Percentiles rank a stretch among this genome's conserved stretches.
Conservation (phyloP, 176 grass and related monocot genomes). For the Avena atlantica region DNA sequence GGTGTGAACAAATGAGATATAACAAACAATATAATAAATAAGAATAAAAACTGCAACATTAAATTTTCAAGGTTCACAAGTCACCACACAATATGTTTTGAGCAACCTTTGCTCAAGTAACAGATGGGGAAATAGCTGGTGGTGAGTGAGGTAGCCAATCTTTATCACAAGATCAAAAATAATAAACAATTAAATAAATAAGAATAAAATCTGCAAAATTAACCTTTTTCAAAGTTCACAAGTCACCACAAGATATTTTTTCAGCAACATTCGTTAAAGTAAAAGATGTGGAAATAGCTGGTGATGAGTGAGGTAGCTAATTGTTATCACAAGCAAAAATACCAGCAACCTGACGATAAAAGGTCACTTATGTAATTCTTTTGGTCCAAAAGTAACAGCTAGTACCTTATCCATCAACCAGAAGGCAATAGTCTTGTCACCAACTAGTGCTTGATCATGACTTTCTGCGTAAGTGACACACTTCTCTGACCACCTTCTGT, state of each 20-base stretch:
- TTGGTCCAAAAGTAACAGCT: conserved; percentile 17
- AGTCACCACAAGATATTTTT: neutral
- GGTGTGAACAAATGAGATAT: neutral
- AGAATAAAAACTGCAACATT: neutral
- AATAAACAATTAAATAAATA: neutral
- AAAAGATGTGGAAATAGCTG: neutral
- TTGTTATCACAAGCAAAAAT: conserved; percentile 13
- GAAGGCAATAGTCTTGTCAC: conserved; percentile 98
- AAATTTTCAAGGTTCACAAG: conserved; percentile 29
- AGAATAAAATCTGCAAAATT: neutral
- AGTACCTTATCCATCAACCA: conserved; percentile 89
- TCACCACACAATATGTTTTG: neutral
- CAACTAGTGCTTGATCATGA: conserved; percentile 97
- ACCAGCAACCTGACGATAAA: conserved; percentile 30
- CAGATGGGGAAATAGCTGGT: neutral
- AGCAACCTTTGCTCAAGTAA: conserved; percentile 14
- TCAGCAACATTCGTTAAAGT: conserved; percentile 8
- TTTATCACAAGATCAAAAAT: conserved; percentile 17
- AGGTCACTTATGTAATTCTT: conserved; percentile 18
- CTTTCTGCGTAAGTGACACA: conserved; percentile 97
- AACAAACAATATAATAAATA: neutral
- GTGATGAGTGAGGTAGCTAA: conserved; percentile 2
- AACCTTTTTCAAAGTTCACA: conserved; percentile 19
- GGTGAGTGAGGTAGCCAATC: neutral
- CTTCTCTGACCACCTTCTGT: conserved; percentile 95